Evolutionary conservation across 306 rosid genomes (phyloP).

Genomic region (Astragalus membranaceus): DNA sequence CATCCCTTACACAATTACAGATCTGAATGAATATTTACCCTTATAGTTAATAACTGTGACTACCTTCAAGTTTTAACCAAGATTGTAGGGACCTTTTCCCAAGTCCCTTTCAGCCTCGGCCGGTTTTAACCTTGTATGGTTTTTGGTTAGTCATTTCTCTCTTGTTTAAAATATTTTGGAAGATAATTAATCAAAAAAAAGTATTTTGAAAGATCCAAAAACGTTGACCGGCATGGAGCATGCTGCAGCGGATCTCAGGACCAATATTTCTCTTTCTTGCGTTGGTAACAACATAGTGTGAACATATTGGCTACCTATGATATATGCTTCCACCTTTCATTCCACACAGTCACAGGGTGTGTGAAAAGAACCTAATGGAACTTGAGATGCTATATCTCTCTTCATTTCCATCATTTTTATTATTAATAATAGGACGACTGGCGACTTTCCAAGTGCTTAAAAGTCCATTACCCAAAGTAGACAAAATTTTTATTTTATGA

Average conservation of each 20-base stretch:
- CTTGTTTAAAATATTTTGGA: not conserved
- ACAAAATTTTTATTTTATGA: too few species aligned
- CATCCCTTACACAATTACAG: too few species aligned
- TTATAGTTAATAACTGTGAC: too few species aligned
- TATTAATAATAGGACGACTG: not conserved
- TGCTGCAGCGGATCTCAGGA: not conserved
- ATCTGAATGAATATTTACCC: too few species aligned
- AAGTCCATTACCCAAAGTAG: not conserved
- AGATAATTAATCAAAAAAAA: too few species aligned
- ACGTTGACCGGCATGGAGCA: constrained; percentile 13
- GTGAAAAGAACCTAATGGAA: constrained; percentile 24
- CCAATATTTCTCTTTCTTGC: not conserved
- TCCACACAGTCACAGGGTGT: not conserved
- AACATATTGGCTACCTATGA: constrained; percentile 9
- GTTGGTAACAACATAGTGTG: constrained; percentile 11
- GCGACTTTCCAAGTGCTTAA: not conserved
- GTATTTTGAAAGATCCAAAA: not conserved
- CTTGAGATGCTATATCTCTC: not conserved
- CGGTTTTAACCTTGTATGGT: not conserved
- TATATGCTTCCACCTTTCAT: constrained; percentile 24
- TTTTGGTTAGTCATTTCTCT: not conserved
- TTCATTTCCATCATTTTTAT: not conserved
- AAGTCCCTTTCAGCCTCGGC: too few species aligned
- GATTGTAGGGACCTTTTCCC: too few species aligned
- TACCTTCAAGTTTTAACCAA: too few species aligned